Percentiles rank a stretch among this genome's conserved stretches.
phyloP scores from a whole-genome alignment of 225 moss, liverwort and hornwort species.

The Marchantia polymorpha region DNA sequence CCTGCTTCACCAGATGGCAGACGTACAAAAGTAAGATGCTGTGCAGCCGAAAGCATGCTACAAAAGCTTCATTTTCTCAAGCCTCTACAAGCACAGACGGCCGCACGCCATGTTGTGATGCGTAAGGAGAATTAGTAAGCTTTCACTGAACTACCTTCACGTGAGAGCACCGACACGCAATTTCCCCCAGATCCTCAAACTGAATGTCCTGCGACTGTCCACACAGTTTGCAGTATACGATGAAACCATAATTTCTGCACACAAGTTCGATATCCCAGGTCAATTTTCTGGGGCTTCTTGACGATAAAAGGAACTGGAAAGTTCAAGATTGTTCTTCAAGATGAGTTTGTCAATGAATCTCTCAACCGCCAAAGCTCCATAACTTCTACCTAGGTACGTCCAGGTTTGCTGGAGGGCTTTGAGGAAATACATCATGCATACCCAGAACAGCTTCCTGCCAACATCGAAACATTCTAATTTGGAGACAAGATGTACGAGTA shows the following conservation, averaged over 20 bases:
- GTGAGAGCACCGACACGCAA: constrained; percentile 50
- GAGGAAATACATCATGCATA: too few species aligned
- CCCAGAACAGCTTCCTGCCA: too few species aligned
- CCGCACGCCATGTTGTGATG: neutral
- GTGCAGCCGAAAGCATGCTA: neutral
- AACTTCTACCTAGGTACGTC: too few species aligned
- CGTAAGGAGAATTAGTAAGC: neutral
- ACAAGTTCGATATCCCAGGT: neutral
- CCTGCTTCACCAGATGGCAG: constrained; percentile 35
- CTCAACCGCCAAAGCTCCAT: too few species aligned
- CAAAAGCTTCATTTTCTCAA: neutral
- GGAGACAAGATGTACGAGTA: too few species aligned
- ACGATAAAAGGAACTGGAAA: too few species aligned
- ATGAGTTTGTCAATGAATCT: too few species aligned
- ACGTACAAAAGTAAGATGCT: neutral
- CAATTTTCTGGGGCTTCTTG: too few species aligned
- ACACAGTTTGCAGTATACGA: constrained; percentile 61
- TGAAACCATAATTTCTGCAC: constrained; percentile 82
- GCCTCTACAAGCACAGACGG: neutral
- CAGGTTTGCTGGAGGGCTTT: too few species aligned
- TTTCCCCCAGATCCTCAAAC: constrained; percentile 47
- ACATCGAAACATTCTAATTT: too few species aligned
- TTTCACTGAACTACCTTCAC: constrained; percentile 45
- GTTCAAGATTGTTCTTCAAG: too few species aligned
- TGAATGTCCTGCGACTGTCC: constrained; percentile 75